A percentile compares a stretch with the other conserved stretches of the same genome.
These are phyloP conservation scores for Triticum monococcum DNA, from an alignment of 176 grass and related monocot species.

Conservation along the genomic window DNA sequence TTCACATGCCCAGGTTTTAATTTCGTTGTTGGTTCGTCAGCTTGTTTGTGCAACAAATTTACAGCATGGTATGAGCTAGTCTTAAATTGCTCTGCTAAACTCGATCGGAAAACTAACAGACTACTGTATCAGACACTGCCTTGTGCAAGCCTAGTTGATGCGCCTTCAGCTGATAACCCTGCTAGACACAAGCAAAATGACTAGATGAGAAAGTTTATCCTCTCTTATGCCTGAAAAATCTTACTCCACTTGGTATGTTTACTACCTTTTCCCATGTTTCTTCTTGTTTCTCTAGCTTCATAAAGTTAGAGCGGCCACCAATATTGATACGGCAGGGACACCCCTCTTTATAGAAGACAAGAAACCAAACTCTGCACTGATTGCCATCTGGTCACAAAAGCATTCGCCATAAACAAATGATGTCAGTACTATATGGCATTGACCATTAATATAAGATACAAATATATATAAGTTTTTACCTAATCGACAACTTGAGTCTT, in stretches of 20 bases:
- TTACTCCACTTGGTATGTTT: background rate
- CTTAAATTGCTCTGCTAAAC: no score
- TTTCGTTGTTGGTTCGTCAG: no score
- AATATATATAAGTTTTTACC: background rate
- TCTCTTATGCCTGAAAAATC: background rate
- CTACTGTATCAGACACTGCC: background rate
- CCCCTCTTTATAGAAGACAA: background rate
- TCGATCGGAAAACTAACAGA: background rate
- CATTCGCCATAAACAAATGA: background rate
- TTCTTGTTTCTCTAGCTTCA: background rate
- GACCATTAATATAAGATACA: background rate
- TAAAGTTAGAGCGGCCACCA: background rate
- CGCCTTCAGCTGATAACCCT: background rate
- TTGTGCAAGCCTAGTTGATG: background rate
- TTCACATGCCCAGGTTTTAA: no score
- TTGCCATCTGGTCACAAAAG: conserved; percentile 10
- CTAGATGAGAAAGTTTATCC: conserved; percentile 19
- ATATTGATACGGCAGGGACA: background rate
- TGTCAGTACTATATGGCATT: no score
- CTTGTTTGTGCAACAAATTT: no score
- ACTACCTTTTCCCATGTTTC: background rate
- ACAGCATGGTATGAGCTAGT: no score
- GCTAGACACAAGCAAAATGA: conserved; percentile 29
- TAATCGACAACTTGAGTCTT: background rate
- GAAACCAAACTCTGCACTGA: background rate